A percentile compares a stretch with the other conserved stretches of the same genome.
These are phyloP conservation scores for Primulina huaijiensis DNA, from an alignment of 257 asterid genomes.

Conservation along the genomic window DNA sequence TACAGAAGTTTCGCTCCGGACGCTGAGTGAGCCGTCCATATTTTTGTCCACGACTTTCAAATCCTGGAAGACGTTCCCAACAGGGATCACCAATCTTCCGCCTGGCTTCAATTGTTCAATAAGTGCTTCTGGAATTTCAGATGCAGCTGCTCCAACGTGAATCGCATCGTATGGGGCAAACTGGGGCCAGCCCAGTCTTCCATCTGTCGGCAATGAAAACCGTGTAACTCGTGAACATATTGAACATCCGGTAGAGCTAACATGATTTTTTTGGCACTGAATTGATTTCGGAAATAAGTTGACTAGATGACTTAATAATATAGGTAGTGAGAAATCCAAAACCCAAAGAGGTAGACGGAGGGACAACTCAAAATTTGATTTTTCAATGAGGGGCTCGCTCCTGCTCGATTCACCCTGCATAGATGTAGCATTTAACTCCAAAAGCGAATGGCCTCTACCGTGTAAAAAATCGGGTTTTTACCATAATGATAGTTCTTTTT, in stretches of 20 bases:
- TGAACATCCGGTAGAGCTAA: neutral
- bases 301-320: no score
- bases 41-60: slow-evolving; percentile 85
- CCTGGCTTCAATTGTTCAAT: slow-evolving; percentile 91
- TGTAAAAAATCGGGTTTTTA: neutral
- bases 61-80: slow-evolving; percentile 74
- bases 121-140: slow-evolving; percentile 77
- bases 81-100: slow-evolving; percentile 94
- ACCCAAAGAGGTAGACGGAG: no score
- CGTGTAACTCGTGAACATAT: neutral
- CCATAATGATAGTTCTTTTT: neutral
- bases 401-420: neutral
- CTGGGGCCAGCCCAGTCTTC: slow-evolving; percentile 90
- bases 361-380: no score
- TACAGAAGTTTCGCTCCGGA: slow-evolving; percentile 67
- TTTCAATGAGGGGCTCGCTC: no score
- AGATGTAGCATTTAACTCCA: no score
- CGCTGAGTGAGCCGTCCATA: slow-evolving; percentile 51
- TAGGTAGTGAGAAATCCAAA: no score
- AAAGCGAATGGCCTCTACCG: no score
- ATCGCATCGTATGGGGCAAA: slow-evolving; percentile 91
- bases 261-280: neutral
- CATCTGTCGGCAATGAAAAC: slow-evolving; percentile 46
- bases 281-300: neutral
- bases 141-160: slow-evolving; percentile 96